phyloP scores from a whole-genome alignment of 352 stramenopile species.

The Pythium coloratum region DNA sequence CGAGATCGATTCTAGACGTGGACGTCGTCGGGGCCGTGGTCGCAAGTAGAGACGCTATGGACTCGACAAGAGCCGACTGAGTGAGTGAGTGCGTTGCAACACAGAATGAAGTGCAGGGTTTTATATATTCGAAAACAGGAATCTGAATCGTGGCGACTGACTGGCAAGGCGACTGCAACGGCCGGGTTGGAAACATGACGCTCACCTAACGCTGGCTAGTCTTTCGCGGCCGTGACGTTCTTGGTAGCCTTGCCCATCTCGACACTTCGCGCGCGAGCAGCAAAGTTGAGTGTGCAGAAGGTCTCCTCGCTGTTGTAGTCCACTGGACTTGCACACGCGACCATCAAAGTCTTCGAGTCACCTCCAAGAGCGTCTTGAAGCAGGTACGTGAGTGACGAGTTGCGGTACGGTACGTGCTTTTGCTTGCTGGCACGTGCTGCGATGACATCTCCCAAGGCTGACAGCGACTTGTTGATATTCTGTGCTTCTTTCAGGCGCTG shows the following conservation, averaged over 20 bases:
- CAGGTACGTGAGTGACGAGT: slow-evolving; percentile 94
- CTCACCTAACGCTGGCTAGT: slow-evolving; percentile 23
- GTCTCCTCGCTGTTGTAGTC: slow-evolving; percentile 93
- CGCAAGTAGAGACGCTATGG: slow-evolving; percentile 5
- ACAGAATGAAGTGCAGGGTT: slow-evolving; percentile 13
- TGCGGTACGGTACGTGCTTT: slow-evolving; percentile 94
- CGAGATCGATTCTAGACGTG: slow-evolving; percentile 35
- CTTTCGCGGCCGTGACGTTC: slow-evolving; percentile 58
- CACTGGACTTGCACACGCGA: slow-evolving; percentile 87
- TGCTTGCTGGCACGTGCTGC: slow-evolving; percentile 79
- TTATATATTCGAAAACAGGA: slow-evolving; percentile 21
- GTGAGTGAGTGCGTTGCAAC: neutral
- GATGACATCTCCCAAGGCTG: slow-evolving; percentile 97
- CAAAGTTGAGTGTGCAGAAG: slow-evolving; percentile 94
- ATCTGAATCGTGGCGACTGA: neutral
- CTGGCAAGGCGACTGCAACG: neutral
- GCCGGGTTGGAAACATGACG: neutral
- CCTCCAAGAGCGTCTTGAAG: slow-evolving; percentile 91
- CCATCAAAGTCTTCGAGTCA: slow-evolving; percentile 94
- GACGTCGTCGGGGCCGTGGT: slow-evolving; percentile 30
- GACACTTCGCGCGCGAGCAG: slow-evolving; percentile 77
- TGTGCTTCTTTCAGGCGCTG: slow-evolving; percentile 90
- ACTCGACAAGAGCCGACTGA: neutral
- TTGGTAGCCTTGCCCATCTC: slow-evolving; percentile 91
- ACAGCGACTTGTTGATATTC: slow-evolving; percentile 95